Percentiles rank a stretch among this genome's conserved stretches.
Evolutionary conservation across 176 grass and related monocot species (phyloP).

Genomic region (Ensete glaucum): DNA sequence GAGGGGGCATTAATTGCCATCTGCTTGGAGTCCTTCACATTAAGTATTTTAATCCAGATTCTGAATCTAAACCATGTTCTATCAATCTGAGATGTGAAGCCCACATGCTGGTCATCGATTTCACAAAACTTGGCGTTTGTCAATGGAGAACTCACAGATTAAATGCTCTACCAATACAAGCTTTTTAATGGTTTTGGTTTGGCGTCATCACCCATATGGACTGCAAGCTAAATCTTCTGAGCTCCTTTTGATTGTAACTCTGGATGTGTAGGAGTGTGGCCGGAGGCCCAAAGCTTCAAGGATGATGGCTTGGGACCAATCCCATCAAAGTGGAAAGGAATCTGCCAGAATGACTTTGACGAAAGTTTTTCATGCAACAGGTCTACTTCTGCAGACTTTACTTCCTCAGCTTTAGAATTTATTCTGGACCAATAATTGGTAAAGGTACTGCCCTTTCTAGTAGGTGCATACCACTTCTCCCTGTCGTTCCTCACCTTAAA

Average conservation of each 20-base stretch:
- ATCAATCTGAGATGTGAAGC: too few relatives aligned
- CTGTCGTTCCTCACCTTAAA: background rate
- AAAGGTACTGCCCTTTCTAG: background rate
- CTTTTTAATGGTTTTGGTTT: background rate
- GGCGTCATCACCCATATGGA: background rate
- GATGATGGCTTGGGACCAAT: conserved; percentile 44
- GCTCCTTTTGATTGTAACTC: background rate
- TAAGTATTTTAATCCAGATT: too few relatives aligned
- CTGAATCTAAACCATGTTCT: too few relatives aligned
- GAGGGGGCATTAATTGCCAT: too few relatives aligned
- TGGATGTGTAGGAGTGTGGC: conserved; percentile 61
- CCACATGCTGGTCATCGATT: too few relatives aligned
- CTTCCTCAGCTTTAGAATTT: background rate
- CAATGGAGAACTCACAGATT: too few relatives aligned
- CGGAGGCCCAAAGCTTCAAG: conserved; percentile 66
- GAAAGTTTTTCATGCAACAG: conserved; percentile 52
- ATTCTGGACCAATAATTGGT: background rate
- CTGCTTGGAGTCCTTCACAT: too few relatives aligned
- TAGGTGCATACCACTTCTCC: background rate
- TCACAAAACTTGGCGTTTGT: too few relatives aligned
- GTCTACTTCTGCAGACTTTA: conserved; percentile 14
- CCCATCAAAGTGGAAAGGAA: conserved; percentile 56
- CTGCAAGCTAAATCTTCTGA: too few relatives aligned
- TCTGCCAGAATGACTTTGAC: conserved; percentile 55
- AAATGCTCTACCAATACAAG: too few relatives aligned